These are phyloP conservation scores for Dispira simplex DNA, from an alignment of 192 early-diverging fungal genomes.

Conservation along the genomic window DNA sequence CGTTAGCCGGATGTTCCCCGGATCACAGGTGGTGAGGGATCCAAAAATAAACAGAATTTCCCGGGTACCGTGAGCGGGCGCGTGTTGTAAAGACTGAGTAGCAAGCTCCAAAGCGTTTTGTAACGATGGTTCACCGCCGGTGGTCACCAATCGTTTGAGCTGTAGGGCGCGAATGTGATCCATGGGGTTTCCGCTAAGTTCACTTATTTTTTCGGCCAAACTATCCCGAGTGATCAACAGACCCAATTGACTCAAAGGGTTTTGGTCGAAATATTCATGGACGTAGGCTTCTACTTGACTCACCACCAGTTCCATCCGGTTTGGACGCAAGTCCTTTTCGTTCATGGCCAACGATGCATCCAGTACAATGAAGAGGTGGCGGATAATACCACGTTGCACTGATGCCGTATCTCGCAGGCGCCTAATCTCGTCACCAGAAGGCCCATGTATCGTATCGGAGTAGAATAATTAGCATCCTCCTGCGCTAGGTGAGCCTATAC, in stretches of 20 bases:
- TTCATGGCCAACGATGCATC: constrained; percentile 76
- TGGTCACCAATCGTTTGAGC: constrained; percentile 45
- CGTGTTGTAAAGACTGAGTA: constrained; percentile 52
- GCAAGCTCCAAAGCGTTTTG: constrained; percentile 87
- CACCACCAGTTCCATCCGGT: constrained; percentile 59
- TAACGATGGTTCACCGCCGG: constrained; percentile 74
- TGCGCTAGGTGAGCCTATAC: too few relatives aligned
- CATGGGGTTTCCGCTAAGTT: constrained; percentile 70
- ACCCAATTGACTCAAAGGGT: constrained; percentile 80
- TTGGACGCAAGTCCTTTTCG: constrained; percentile 71
- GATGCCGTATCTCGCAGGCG: constrained; percentile 47
- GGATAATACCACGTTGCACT: constrained; percentile 67
- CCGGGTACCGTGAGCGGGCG: constrained; percentile 78
- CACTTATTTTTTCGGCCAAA: constrained; percentile 69
- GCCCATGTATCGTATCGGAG: too few relatives aligned
- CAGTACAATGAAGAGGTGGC: constrained; percentile 67
- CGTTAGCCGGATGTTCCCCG: constrained; percentile 78
- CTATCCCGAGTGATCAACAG: constrained; percentile 74
- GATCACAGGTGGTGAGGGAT: constrained; percentile 86
- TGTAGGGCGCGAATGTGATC: constrained; percentile 63
- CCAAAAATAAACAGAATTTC: constrained; percentile 82
- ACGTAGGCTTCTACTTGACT: constrained; percentile 52
- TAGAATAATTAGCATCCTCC: too few relatives aligned
- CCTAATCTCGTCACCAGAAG: constrained; percentile 11
- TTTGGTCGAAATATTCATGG: constrained; percentile 88